Evolutionary conservation across 495 filamentous ascomycete genomes (phyloP), one percentile per base, ranked within the genome.

Genomic region (Penicillium taxi): DNA sequence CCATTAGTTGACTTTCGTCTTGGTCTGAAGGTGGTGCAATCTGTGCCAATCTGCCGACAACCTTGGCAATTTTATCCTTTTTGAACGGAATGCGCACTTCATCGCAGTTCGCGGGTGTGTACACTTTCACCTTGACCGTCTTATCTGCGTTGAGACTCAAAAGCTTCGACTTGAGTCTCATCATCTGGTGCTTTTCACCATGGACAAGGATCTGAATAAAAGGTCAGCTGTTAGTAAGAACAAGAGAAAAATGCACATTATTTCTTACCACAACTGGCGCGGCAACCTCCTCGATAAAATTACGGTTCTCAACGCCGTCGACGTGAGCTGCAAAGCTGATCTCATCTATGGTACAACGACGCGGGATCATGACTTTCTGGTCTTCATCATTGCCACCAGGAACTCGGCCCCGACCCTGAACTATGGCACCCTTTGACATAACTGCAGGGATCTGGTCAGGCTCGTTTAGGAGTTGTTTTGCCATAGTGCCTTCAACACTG

Each of bases 401-500:
- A 24, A 65, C 66, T 36, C 64, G 61, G 9, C 79, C 73, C 5
- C 69, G 68, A 5, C 77, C 75, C 16, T 72, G 73, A 0, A 69
- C 73, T 9, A 67, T 62, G 36, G 72, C 72, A 36, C 78, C 69
- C 50, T 67, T 71, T 13, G 81, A 84, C 86, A 94, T 96, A 45
- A 95, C 79, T 0, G 90, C 90, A 26, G 83, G 85, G 37, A 98
- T 96, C 48, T 81, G 77, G 24, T 94, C 87, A 0, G 91, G 91
- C 55, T 96, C 91, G 41, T 87, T 84, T 58, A 95, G 78, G 30
- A 98, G 77, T 47, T 86, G 74, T 61, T 94, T 94, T 22, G 87
- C 91, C 93, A 98, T 96, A 2, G 91, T 98, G 8, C 93, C 91
- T 61, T 98, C 91, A 16, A 98, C 91, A 37, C 84, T 91, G 61